Conservation (phyloP, 352 stramenopile species). For the Globisporangium splendens region DNA sequence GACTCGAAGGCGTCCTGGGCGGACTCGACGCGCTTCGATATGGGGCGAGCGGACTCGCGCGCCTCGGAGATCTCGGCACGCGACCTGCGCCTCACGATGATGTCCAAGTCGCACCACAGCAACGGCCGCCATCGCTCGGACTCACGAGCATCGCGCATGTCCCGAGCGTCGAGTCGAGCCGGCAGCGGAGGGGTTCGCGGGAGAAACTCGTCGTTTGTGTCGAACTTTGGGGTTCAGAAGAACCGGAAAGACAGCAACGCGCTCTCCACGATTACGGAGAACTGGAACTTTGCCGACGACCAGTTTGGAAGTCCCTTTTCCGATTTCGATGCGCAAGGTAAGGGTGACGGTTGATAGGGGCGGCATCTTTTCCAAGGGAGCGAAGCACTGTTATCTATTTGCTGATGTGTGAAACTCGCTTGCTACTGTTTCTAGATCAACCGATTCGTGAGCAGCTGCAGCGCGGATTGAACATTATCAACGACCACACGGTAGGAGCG, state of each 20-base stretch:
- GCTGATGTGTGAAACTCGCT: constrained; percentile 1
- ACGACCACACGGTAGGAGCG: constrained; percentile 71
- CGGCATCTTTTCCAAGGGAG: no score
- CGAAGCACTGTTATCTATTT: neutral
- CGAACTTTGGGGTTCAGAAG: constrained; percentile 72
- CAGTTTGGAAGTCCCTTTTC: constrained; percentile 74
- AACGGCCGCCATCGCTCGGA: constrained; percentile 46
- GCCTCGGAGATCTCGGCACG: constrained; percentile 69
- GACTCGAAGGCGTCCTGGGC: constrained; percentile 83
- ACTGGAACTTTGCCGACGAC: constrained; percentile 80
- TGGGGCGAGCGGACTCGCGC: constrained; percentile 75
- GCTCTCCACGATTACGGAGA: constrained; percentile 84
- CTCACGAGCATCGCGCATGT: constrained; percentile 63
- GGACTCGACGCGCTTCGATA: constrained; percentile 85
- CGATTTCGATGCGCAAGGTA: constrained; percentile 79
- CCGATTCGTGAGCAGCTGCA: constrained; percentile 82
- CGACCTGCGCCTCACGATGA: constrained; percentile 58
- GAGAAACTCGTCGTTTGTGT: constrained; percentile 69
- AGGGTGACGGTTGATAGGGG: constrained; percentile 4
- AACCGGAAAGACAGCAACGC: constrained; percentile 67
- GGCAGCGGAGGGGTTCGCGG: constrained; percentile 20
- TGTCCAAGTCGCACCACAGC: constrained; percentile 29
- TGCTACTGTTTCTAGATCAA: constrained; percentile 39
- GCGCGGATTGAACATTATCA: constrained; percentile 78
- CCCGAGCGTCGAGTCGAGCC: constrained; percentile 42